Conservation (phyloP, 345 rosid genomes). For the Boechera divaricarpa region DNA sequence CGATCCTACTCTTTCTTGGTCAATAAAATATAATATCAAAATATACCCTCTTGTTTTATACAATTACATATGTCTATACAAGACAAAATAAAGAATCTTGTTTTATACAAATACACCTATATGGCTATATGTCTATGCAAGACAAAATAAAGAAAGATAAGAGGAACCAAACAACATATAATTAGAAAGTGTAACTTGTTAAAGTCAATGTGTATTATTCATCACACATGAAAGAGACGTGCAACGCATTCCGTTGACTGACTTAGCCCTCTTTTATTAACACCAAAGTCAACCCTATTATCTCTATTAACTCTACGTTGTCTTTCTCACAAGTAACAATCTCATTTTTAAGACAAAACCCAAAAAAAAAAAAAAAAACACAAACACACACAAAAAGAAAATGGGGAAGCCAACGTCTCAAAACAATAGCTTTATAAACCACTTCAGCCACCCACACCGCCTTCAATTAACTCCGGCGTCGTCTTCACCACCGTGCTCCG, state of each 20-base stretch:
- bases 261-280: conserved; percentile 34
- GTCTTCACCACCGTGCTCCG: conserved; percentile 49
- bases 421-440: conserved; percentile 45
- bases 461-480: conserved; percentile 50
- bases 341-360: not conserved
- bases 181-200: conserved; percentile 32
- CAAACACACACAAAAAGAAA: not conserved
- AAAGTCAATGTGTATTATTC: conserved; percentile 35
- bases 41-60: conserved; percentile 20
- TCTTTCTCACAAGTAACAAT: conserved; percentile 10
- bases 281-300: conserved; percentile 35
- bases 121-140: not conserved
- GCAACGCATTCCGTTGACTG: conserved; percentile 43
- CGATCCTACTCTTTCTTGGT: conserved; percentile 17
- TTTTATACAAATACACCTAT: conserved; percentile 9
- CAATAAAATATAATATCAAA: conserved; percentile 13
- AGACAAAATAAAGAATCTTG: conserved; percentile 28
- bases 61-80: conserved; percentile 17
- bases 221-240: conserved; percentile 32
- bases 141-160: conserved; percentile 19
- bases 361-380: not conserved
- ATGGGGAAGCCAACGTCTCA: conserved; percentile 58
- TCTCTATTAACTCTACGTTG: conserved; percentile 21
- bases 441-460: conserved; percentile 64
- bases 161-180: conserved; percentile 31